Base-by-base conservation (phyloP, 768 basidiomycete genomes). In the Agaricus bisporus region DNA sequence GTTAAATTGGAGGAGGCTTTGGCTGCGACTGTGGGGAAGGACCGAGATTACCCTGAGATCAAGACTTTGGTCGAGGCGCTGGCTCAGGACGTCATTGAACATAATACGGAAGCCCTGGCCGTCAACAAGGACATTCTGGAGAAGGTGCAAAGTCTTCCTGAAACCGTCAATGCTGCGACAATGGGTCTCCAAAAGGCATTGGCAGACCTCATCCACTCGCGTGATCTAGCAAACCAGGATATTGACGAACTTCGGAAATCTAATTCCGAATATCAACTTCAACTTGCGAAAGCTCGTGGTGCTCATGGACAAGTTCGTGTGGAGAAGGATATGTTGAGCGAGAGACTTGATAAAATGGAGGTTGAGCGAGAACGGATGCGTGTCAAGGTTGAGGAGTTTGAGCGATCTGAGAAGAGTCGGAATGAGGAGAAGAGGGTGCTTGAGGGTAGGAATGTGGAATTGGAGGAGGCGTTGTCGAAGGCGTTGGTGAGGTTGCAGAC, bases 281-380 rank as follows among this genome's bases (percentile, higher is more conserved):
- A 90, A 60, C 61, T 92, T 10, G 79, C 82, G 11, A 89, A 88
- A 68, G 86, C 90, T 47, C 85, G 88, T 49, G 80, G 82, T 18
- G 81, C 83, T 12, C 84, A 89, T 60, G 88, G 88, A 0, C 85
- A 88, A 62, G 78, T 86, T 5, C 82, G 87, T 14, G 88, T 88
- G 12, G 90, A 93, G 72, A 93, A 91, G 68, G 90, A 91, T 46
- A 70, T 80, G 36, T 64, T 90, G 43, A 68, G 61, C 18, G 86
- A 90, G 58, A 86, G 86, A 57, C 68, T 88, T 28, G 69, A 65
- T 20, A 71, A 71, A 20, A 72, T 73, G 0, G 89, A 91, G 64
- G 71, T 65, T 26, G 88, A 91, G 49, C 80, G 87, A 18, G 86
- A 91, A 18, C 68, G 69, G 4, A 64, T 88, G 41, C 78, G 78